A percentile compares a stretch with the other conserved stretches of the same genome.
phyloP scores from a whole-genome alignment of 768 basidiomycete genomes.

The Leccinum subgranulosum region DNA sequence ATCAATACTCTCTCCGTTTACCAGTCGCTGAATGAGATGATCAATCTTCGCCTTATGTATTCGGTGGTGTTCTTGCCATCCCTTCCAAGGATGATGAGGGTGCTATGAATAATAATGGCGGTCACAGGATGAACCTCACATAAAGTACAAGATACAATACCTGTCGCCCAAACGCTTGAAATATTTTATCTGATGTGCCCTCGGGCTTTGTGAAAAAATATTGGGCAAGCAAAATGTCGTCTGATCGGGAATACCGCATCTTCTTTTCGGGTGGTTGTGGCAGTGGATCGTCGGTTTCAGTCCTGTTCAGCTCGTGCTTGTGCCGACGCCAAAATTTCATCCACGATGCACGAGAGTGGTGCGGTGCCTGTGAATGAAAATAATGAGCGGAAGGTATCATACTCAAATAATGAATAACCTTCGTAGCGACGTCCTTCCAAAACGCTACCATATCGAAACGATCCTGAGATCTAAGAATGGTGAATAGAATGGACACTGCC shows the following conservation, averaged over 20 bases:
- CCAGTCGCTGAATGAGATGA: slow-evolving; percentile 63
- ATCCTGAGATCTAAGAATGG: slow-evolving; percentile 45
- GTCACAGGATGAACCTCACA: not conserved
- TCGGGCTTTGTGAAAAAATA: slow-evolving; percentile 72
- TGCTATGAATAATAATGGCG: slow-evolving; percentile 44
- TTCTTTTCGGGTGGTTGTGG: slow-evolving; percentile 83
- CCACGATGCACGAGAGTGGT: slow-evolving; percentile 90
- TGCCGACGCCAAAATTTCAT: slow-evolving; percentile 92
- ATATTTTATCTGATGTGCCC: slow-evolving; percentile 81
- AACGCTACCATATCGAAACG: slow-evolving; percentile 72
- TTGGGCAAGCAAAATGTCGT: slow-evolving; percentile 76
- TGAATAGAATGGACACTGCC: slow-evolving; percentile 1
- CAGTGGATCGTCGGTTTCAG: slow-evolving; percentile 64
- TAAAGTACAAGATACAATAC: slow-evolving; percentile 37
- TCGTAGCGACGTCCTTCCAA: slow-evolving; percentile 73
- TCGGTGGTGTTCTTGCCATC: slow-evolving; percentile 90
- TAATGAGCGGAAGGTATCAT: not conserved
- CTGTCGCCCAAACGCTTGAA: slow-evolving; percentile 72
- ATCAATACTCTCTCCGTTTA: slow-evolving; percentile 54
- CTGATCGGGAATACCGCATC: slow-evolving; percentile 77
- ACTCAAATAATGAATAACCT: slow-evolving; percentile 38
- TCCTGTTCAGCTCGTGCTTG: slow-evolving; percentile 74
- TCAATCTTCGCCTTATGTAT: slow-evolving; percentile 88
- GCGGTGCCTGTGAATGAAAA: slow-evolving; percentile 59
- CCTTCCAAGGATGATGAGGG: slow-evolving; percentile 91